Conservation (phyloP, 1,284 basidiomycete species). For the Vanrija pseudolonga region DNA sequence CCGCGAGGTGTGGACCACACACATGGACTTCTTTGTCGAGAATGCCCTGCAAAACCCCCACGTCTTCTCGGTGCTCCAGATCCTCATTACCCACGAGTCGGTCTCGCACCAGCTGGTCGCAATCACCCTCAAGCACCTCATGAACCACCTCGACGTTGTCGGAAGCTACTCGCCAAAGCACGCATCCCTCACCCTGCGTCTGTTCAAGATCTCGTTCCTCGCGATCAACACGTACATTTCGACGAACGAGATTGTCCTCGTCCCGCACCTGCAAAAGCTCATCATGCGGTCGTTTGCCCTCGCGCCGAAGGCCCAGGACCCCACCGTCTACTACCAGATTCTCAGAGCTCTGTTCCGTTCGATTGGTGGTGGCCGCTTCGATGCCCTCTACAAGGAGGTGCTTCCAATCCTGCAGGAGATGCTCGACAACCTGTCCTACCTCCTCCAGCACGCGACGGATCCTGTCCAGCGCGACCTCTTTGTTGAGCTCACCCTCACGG, state of each 20-base stretch:
- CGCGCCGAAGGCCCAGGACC: slow-evolving; percentile 85
- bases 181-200: slow-evolving; percentile 73
- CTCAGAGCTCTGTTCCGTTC: slow-evolving; percentile 91
- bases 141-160: slow-evolving; percentile 74
- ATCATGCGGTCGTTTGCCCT: slow-evolving; percentile 97
- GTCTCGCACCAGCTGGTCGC: slow-evolving; percentile 89
- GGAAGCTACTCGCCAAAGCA: slow-evolving; percentile 78
- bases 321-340: slow-evolving; percentile 91
- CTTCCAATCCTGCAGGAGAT: slow-evolving; percentile 93
- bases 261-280: slow-evolving; percentile 85
- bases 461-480: slow-evolving; percentile 78
- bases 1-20: slow-evolving; percentile 89
- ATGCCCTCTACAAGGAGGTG: slow-evolving; percentile 94
- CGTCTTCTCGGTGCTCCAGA: slow-evolving; percentile 81
- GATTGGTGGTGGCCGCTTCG: slow-evolving; percentile 96
- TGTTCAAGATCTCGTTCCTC: slow-evolving; percentile 96
- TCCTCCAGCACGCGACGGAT: slow-evolving; percentile 74
- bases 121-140: slow-evolving; percentile 83
- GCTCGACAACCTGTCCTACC: slow-evolving; percentile 89
- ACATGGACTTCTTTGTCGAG: slow-evolving; percentile 83
- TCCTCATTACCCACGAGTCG: slow-evolving; percentile 75
- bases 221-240: slow-evolving; percentile 77
- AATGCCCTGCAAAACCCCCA: slow-evolving; percentile 70
- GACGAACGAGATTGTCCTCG: slow-evolving; percentile 85
- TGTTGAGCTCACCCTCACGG: slow-evolving; percentile 95